Evolutionary conservation across 2,329 filamentous ascomycete species (phyloP), one percentile per base, ranked within the genome.

Genomic region (Trichoderma polysporum): DNA sequence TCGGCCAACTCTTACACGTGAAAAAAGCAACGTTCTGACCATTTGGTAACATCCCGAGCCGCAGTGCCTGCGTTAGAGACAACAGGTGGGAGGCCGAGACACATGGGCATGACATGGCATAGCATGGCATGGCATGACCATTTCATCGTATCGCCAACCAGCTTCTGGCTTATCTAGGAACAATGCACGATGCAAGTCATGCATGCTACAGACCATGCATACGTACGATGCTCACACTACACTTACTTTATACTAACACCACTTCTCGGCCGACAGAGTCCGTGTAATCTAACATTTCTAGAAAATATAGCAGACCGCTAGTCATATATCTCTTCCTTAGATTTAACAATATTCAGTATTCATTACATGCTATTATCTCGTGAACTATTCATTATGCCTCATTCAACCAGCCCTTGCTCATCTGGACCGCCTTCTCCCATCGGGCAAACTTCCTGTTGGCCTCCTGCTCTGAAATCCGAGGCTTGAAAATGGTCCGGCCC

Each of bases 381-480:
- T 39, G 6, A 52, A 53, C n/a, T 25, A 53, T 13, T 33, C 35
- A 56, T 54, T 27, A 56, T 33, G 29, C 61, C 29, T 71, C 79
- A 68, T 73, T 76, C 19, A 86, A 75, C 91, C 91, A 94, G 37
- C 91, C 91, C 74, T 84, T 87, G 73, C 88, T 90, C 90, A 93
- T 94, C 76, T 91, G 82, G 41, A 94, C 91, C 1, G 91, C 91
- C 78, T 90, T 88, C 72, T 88, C 85, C 91, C 91, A 94, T 71
- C 86, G 85, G 71, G 83, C 84, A 74, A 92, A 93, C 80, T 90
- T 87, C 74, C 83, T 84, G 35, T 77, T 77, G 68, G 88, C 87
- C 71, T 87, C 84, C 68, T 85, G 81, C 69, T 82, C 78, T n/a
- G 82, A 79, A 69, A 93, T 88, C 66, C 85, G 79, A 2, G 91